Percentiles rank a stretch among this genome's conserved stretches.
Conservation (phyloP, 2,329 filamentous ascomycete genomes). For the Phialocephala subalpina region DNA sequence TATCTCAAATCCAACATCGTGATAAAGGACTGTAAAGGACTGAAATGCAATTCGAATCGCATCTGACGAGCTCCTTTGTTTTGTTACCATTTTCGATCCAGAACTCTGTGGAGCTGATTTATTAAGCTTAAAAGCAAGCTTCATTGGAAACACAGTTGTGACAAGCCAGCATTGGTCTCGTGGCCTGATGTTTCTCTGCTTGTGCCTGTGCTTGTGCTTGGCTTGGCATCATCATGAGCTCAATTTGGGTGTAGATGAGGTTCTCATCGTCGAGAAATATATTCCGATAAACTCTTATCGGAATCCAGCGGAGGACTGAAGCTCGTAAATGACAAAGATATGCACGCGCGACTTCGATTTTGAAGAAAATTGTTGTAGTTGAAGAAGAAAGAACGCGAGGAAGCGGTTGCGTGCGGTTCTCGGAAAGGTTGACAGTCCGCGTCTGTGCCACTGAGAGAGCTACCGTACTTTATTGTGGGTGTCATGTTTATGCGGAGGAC, state of each 20-base stretch:
- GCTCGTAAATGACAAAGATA: background rate
- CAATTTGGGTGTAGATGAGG: background rate
- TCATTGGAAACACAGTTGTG: background rate
- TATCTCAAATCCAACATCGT: background rate
- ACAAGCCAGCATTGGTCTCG: background rate
- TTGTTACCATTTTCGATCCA: background rate
- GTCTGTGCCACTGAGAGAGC: constrained; percentile 4
- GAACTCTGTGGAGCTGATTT: too few species aligned
- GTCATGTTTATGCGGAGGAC: constrained; percentile 13
- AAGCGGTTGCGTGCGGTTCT: background rate
- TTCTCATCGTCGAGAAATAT: background rate
- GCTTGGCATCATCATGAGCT: background rate
- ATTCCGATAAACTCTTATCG: background rate
- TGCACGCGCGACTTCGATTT: background rate
- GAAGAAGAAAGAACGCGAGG: background rate
- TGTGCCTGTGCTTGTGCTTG: too few species aligned
- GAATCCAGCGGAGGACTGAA: background rate
- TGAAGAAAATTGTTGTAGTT: background rate
- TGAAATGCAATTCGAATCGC: background rate
- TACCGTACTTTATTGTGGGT: constrained; percentile 8
- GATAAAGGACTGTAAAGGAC: constrained; percentile 3
- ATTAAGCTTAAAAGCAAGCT: background rate
- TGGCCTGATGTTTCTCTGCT: background rate
- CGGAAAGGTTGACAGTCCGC: background rate
- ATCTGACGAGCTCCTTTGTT: background rate